Percentiles rank a stretch among this genome's conserved stretches.
Evolutionary conservation across 495 filamentous ascomycete genomes (phyloP).

Genomic region (Durotheca rogersii): DNA sequence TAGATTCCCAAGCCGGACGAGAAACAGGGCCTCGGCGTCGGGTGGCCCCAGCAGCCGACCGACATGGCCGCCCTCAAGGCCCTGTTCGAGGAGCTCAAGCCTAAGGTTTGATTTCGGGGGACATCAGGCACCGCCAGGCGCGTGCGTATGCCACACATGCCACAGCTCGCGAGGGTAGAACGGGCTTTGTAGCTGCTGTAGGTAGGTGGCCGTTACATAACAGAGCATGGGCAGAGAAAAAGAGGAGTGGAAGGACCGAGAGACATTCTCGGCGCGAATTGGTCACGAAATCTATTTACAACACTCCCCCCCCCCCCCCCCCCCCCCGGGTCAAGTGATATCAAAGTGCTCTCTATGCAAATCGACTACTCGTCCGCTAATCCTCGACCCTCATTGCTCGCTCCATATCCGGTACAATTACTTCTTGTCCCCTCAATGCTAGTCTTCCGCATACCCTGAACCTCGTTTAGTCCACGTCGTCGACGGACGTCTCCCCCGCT

Average conservation of each 20-base stretch:
- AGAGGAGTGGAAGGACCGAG: too few relatives aligned
- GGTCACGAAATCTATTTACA: too few relatives aligned
- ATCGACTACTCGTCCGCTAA: too few relatives aligned
- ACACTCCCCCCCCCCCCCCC: too few relatives aligned
- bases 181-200: too few relatives aligned
- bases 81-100: slow-evolving; percentile 77
- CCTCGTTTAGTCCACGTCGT: slow-evolving; percentile 56
- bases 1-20: slow-evolving; percentile 95
- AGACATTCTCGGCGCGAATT: too few relatives aligned
- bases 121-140: too few relatives aligned
- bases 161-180: too few relatives aligned
- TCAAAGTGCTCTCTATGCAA: slow-evolving; percentile 21
- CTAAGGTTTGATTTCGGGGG: slow-evolving; percentile 68
- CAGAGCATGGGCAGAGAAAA: too few relatives aligned
- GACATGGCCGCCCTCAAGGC: slow-evolving; percentile 86
- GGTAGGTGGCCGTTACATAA: too few relatives aligned
- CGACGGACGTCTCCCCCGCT: slow-evolving; percentile 45
- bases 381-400: too few relatives aligned
- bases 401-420: not conserved
- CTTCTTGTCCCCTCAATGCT: not conserved
- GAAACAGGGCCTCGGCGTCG: slow-evolving; percentile 73
- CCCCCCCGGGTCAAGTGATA: slow-evolving; percentile 10
- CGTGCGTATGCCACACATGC: too few relatives aligned
- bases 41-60: slow-evolving; percentile 73
- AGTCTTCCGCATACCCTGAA: not conserved